Evolutionary conservation across 73 alveolate species (phyloP).

Genomic region (Stentor coeruleus): DNA sequence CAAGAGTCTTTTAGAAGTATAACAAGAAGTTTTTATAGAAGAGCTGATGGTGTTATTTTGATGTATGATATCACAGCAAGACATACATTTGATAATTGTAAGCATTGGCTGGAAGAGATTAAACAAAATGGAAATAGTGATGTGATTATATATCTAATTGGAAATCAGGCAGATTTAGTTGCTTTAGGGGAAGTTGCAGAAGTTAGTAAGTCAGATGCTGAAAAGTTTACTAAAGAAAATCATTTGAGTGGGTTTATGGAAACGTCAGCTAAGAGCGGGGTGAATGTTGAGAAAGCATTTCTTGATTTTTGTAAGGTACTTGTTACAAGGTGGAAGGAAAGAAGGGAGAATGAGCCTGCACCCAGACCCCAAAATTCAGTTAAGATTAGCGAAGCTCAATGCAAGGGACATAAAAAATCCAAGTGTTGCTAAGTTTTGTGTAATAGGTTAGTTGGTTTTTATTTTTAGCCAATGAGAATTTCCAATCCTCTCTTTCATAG

Average conservation of each 20-base stretch:
- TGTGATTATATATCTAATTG: conserved; percentile 37
- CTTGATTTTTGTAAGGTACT: conserved; percentile 7
- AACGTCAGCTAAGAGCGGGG: conserved; percentile 36
- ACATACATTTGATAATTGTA: conserved; percentile 53
- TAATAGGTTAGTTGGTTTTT: too few species aligned
- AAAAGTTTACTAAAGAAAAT: conserved; percentile 27
- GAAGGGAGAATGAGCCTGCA: neutral
- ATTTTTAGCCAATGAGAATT: too few species aligned
- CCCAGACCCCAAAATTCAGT: neutral
- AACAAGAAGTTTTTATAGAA: conserved; percentile 81
- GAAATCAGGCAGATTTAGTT: conserved; percentile 45
- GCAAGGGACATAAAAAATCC: too few species aligned
- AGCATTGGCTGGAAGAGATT: conserved; percentile 61
- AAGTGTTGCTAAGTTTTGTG: too few species aligned
- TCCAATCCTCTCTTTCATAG: too few species aligned
- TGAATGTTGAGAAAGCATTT: conserved; percentile 37
- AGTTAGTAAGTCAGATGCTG: conserved; percentile 30
- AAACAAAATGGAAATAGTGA: conserved; percentile 48
- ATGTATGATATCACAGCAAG: conserved; percentile 63
- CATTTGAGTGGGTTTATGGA: conserved; percentile 36
- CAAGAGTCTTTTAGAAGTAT: conserved; percentile 86
- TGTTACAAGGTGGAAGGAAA: neutral
- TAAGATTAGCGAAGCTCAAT: too few species aligned
- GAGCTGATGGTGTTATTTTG: conserved; percentile 82
- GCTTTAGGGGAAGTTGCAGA: conserved; percentile 7